These are phyloP conservation scores for Panus rudis DNA, from an alignment of 768 basidiomycete genomes.

Conservation along the genomic window DNA sequence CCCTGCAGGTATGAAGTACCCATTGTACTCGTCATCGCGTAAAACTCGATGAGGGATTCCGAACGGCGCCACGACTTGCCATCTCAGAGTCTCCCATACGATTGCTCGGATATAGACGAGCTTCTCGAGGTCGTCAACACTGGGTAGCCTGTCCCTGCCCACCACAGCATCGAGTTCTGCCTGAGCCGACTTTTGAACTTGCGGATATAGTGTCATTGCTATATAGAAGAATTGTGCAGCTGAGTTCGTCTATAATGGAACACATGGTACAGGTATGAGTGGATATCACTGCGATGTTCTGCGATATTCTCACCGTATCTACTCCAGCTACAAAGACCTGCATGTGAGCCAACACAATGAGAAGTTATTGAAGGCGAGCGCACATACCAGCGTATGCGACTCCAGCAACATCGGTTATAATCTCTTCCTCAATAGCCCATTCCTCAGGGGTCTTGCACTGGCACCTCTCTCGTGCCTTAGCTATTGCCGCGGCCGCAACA, in stretches of 20 bases:
- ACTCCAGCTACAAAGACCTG: neutral
- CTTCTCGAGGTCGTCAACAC: slow-evolving; percentile 12
- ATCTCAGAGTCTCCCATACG: slow-evolving; percentile 21
- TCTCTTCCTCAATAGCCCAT: neutral
- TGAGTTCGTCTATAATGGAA: slow-evolving; percentile 6
- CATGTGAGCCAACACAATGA: neutral
- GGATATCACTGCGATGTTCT: neutral
- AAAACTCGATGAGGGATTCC: slow-evolving; percentile 10
- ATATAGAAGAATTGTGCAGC: slow-evolving; percentile 12
- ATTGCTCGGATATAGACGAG: slow-evolving; percentile 26
- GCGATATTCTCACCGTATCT: neutral
- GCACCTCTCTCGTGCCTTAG: too few species aligned
- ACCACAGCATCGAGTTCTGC: slow-evolving; percentile 1
- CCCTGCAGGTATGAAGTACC: slow-evolving; percentile 14
- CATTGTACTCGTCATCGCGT: slow-evolving; percentile 16
- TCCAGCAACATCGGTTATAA: neutral
- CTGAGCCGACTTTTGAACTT: slow-evolving; percentile 12
- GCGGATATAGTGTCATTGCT: slow-evolving; percentile 20
- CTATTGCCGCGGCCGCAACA: neutral
- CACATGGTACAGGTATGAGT: neutral
- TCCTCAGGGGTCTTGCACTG: too few species aligned
- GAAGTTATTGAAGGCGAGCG: neutral
- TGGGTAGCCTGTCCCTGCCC: slow-evolving; percentile 6
- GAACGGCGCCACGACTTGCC: slow-evolving; percentile 10
- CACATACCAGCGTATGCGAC: neutral